phyloP scores from a whole-genome alignment of 805 yeast species.

The Yarrowia bubula region DNA sequence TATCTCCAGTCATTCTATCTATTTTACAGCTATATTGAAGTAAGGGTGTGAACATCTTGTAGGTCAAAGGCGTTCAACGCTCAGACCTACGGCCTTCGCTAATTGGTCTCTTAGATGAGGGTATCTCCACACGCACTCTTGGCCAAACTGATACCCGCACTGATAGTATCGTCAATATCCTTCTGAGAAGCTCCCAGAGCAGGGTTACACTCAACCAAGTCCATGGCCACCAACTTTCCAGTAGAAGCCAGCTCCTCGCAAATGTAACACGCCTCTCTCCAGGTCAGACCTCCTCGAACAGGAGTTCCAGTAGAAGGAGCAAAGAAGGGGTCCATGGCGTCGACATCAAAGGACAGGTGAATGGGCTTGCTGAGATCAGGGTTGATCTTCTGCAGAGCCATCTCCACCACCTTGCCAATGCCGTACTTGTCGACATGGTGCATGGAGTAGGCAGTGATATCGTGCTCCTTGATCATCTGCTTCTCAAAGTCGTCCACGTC shows the following conservation, averaged over 20 bases:
- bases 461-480: slow-evolving; percentile 62
- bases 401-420: slow-evolving; percentile 82
- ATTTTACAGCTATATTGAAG: neutral
- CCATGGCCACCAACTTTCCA: slow-evolving; percentile 84
- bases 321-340: slow-evolving; percentile 89
- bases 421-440: slow-evolving; percentile 94
- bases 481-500: slow-evolving; percentile 90
- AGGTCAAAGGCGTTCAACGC: too few relatives aligned
- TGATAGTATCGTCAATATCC: slow-evolving; percentile 79
- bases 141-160: slow-evolving; percentile 86
- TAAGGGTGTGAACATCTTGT: too few relatives aligned
- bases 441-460: slow-evolving; percentile 88
- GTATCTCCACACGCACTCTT: slow-evolving; percentile 96
- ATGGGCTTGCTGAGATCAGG: slow-evolving; percentile 73
- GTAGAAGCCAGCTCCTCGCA: slow-evolving; percentile 91
- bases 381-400: slow-evolving; percentile 79
- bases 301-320: slow-evolving; percentile 99
- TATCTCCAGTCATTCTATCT: neutral
- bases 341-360: slow-evolving; percentile 92
- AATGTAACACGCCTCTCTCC: slow-evolving; percentile 89
- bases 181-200: slow-evolving; percentile 72
- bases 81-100: too few relatives aligned
- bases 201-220: slow-evolving; percentile 93
- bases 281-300: slow-evolving; percentile 91
- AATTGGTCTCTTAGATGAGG: slow-evolving; percentile 47